These are phyloP conservation scores for Entonaema liquescens DNA, from an alignment of 495 filamentous ascomycete species.

Conservation along the genomic window DNA sequence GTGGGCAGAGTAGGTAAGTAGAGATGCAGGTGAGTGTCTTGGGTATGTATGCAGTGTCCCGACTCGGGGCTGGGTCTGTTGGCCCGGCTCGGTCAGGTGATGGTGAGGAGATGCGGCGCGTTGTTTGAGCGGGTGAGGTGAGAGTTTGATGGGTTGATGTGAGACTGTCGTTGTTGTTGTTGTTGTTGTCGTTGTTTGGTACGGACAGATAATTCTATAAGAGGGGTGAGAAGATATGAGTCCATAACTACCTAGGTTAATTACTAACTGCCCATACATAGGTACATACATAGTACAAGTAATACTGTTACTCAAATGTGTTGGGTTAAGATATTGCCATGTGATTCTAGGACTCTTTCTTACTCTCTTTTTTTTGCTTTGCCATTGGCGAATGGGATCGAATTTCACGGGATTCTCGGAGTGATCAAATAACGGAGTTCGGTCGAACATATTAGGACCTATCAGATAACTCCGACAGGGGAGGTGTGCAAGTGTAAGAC, in stretches of 20 bases:
- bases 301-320: no score
- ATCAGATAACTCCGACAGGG: background rate
- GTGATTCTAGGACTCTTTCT: background rate
- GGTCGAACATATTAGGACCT: background rate
- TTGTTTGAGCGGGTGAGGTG: background rate
- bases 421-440: background rate
- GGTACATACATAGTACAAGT: no score
- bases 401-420: background rate
- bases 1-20: constrained; percentile 1
- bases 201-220: background rate
- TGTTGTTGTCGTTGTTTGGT: no score
- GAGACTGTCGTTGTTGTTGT: background rate
- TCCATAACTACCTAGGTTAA: background rate
- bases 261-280: no score
- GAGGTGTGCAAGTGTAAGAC: background rate
- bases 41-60: background rate
- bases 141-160: background rate
- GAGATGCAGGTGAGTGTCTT: background rate
- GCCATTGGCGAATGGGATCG: background rate
- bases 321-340: background rate
- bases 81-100: constrained; percentile 21
- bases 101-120: constrained; percentile 12
- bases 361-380: background rate
- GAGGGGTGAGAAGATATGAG: background rate
- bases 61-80: background rate